phyloP scores from a whole-genome alignment of 2,329 filamentous ascomycete species.

The Venturia asperata region DNA sequence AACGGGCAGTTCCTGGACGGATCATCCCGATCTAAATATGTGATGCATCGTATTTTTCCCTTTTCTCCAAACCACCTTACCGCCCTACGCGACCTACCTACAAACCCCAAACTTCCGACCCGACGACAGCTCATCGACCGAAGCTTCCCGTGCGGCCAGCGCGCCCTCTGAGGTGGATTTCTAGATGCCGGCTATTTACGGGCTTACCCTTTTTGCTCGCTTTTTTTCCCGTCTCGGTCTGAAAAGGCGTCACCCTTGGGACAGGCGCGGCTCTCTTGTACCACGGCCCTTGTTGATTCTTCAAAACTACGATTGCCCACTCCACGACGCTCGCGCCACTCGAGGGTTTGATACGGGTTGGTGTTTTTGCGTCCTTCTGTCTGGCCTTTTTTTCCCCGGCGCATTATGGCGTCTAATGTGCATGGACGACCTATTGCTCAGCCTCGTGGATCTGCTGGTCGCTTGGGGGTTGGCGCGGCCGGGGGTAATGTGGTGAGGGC shows the following conservation, averaged over 20 bases:
- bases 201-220: not conserved
- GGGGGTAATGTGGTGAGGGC: not conserved
- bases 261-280: not conserved
- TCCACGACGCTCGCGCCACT: no score
- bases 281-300: not conserved
- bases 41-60: not conserved
- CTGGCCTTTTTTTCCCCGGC: not conserved
- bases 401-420: constrained; percentile 7
- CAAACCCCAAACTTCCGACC: not conserved
- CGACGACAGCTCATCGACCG: not conserved
- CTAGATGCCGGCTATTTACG: constrained; percentile 1
- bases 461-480: not conserved
- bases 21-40: not conserved
- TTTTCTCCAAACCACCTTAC: not conserved
- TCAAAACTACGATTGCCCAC: no score
- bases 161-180: no score
- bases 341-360: no score
- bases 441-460: constrained; percentile 11
- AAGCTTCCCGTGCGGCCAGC: not conserved
- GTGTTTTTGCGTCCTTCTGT: no score
- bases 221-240: not conserved
- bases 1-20: not conserved
- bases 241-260: not conserved
- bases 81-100: not conserved
- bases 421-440: constrained; percentile 13